Evolutionary conservation across 2,329 filamentous ascomycete genomes (phyloP), one percentile per base, ranked within the genome.

Genomic region (Xylariaceae sp.): DNA sequence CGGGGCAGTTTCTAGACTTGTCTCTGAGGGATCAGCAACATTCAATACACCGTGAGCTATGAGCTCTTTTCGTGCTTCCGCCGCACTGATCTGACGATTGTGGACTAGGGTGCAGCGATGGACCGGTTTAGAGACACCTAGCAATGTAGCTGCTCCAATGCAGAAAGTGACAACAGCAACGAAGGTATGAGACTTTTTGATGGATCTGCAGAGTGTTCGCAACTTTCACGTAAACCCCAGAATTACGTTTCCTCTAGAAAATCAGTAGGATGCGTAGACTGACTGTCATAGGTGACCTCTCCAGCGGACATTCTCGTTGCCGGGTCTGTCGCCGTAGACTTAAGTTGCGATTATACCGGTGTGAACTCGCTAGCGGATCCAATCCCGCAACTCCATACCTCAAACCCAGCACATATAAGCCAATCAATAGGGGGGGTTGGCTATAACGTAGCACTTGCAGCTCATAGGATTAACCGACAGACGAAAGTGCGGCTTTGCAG

Each of bases 381-480:
- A 6, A 71, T 74, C 4, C 82, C 87, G 5, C 76, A 82, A 47
- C 78, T 87, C 33, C 84, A 93, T 58, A 96, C 92, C 0, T 98
- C 94, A 0, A 98, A 98, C 68, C 91, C 91, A 45, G 87, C 92
- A 6, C 78, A 80, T 12, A 96, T 97, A 63, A 86, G 78, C 31
- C 92, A 96, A 69, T 91, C 89, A 1, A 83, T 97, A 6, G 95
- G 95, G 11, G 95, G 95, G 6, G 95, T 98, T 6, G 95, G 91
- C 6, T 88, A 92, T 69, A 98, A 98, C 68, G 91, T 98, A 40
- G 92, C 95, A 14, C 83, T 92, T 44, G 93, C 94, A 40, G 88
- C 91, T 1, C 90, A 92, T 64, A 82, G 87, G 28, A 81, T 81
- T 12, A 82, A 89, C 57, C 86, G 84, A 6, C 69, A 76, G 16